phyloP scores from a whole-genome alignment of 108 stramenopile species.

The Cyclotella distinguenda region DNA sequence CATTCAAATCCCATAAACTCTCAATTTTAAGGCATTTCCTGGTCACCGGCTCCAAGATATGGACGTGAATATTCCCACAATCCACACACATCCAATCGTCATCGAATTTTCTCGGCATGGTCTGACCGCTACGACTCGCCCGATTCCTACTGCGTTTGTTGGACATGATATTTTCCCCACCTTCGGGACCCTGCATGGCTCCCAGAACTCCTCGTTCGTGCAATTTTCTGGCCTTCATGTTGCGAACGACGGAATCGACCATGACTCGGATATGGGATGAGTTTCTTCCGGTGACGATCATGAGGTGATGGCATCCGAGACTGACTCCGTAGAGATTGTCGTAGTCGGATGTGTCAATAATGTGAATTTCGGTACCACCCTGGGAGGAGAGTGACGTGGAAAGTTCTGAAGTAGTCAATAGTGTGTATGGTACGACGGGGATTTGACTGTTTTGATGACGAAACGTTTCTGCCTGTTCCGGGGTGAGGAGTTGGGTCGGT shows the following conservation, averaged over 20 bases:
- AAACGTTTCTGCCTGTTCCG: slow-evolving; percentile 31
- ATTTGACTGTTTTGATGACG: slow-evolving; percentile 49
- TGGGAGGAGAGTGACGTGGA: slow-evolving; percentile 48
- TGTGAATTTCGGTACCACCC: slow-evolving; percentile 55
- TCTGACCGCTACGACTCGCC: slow-evolving; percentile 27
- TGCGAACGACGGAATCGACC: slow-evolving; percentile 63
- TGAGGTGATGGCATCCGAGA: slow-evolving; percentile 34
- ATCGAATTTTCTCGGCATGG: slow-evolving; percentile 30
- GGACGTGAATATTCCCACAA: slow-evolving; percentile 81
- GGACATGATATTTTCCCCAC: slow-evolving; percentile 38
- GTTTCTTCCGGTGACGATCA: slow-evolving; percentile 52
- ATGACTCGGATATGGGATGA: slow-evolving; percentile 55
- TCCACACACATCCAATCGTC: slow-evolving; percentile 79
- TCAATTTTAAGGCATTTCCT: slow-evolving; percentile 66
- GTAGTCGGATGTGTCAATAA: slow-evolving; percentile 44
- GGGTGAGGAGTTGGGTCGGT: slow-evolving; percentile 38
- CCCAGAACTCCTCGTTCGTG: slow-evolving; percentile 66
- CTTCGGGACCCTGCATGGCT: slow-evolving; percentile 58
- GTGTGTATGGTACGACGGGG: slow-evolving; percentile 51
- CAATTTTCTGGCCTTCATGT: slow-evolving; percentile 68
- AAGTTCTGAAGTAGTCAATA: slow-evolving; percentile 69
- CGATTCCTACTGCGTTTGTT: slow-evolving; percentile 39
- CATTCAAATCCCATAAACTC: slow-evolving; percentile 59
- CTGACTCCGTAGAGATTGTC: slow-evolving; percentile 39
- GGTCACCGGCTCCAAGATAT: slow-evolving; percentile 58